Evolutionary conservation across 148 eudicot genomes (phyloP), one percentile per base, ranked within the genome.

Genomic region (Persicaria maculosa): DNA sequence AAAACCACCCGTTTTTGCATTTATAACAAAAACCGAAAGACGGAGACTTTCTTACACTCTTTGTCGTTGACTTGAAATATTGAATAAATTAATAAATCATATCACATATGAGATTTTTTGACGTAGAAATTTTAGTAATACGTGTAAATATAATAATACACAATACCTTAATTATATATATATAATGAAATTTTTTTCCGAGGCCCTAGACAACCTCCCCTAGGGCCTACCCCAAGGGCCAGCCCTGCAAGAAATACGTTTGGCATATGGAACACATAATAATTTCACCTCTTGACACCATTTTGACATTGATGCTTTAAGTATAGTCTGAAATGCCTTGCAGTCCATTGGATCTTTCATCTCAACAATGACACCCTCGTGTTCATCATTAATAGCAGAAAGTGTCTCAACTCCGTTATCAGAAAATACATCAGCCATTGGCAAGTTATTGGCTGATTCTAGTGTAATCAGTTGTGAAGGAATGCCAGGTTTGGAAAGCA

Each of bases 321-420:
- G 96, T 50, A 71, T 48, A 62, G 70, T 48, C 67, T 7, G 62
- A 72, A 93, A 93, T 72, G 72, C 80, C 7, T 67, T 72, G 4
- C 90, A 75, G 47, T 87, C 91, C 88, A 88, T 88, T 47, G 84
- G 82, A 80, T 88, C 87, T 79, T 81, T 54, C 88, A 93, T 74
- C 55, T 90, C 81, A 74, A 90, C 91, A 47, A 84, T 84, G 74
- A 92, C 83, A 31, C 97, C 97, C 31, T 79, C 93, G 78, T 80
- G 81, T n/a, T 85, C 85, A 59, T 92, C 97, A 75, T 88, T 80
- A 20, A 74, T 74, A 2, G 85, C 86, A 44, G 88, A 79, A 77
- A 92, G 97, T 54, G 81, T 72, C 68, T 47, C 79, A 36, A 74
- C 72, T 11, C 88, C 84, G 76, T 84, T 83, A 55, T 86, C 84